phyloP scores from a whole-genome alignment of 2,329 filamentous ascomycete genomes.

The Rosellinia necatrix region DNA sequence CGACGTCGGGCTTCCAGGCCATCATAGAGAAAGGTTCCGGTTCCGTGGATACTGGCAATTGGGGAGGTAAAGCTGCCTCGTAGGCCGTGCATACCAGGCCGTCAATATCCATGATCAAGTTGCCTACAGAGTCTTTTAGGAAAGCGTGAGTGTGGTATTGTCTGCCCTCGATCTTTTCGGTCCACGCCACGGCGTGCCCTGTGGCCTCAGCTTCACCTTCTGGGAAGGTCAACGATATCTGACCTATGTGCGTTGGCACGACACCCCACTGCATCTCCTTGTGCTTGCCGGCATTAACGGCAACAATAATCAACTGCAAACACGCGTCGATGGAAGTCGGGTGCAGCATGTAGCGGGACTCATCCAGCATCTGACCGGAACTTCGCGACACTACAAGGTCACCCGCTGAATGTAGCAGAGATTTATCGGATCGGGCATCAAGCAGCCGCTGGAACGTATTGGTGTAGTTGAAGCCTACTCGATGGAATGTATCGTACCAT shows the following conservation, averaged over 20 bases:
- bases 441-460: conserved; percentile 26
- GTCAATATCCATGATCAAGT: conserved; percentile 30
- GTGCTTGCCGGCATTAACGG: conserved; percentile 24
- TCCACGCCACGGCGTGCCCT: conserved; percentile 20
- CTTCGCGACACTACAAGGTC: conserved; percentile 7
- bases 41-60: neutral
- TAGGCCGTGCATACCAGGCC: conserved; percentile 31
- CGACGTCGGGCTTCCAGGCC: conserved; percentile 24
- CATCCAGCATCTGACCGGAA: conserved; percentile 17
- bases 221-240: conserved; percentile 23
- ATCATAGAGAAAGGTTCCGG: conserved; percentile 25
- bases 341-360: conserved; percentile 40
- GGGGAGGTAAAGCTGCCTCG: conserved; percentile 33
- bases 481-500: conserved; percentile 29
- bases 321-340: conserved; percentile 41
- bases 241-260: conserved; percentile 22
- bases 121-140: conserved; percentile 24
- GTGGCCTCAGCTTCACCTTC: conserved; percentile 7
- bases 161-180: conserved; percentile 25
- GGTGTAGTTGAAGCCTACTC: conserved; percentile 32
- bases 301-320: conserved; percentile 31
- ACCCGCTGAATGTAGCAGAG: conserved; percentile 14
- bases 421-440: conserved; percentile 20
- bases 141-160: conserved; percentile 28
- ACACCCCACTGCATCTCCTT: conserved; percentile 30